Conservation (phyloP, 2,329 filamentous ascomycete species). For the Albifimbria verrucaria region DNA sequence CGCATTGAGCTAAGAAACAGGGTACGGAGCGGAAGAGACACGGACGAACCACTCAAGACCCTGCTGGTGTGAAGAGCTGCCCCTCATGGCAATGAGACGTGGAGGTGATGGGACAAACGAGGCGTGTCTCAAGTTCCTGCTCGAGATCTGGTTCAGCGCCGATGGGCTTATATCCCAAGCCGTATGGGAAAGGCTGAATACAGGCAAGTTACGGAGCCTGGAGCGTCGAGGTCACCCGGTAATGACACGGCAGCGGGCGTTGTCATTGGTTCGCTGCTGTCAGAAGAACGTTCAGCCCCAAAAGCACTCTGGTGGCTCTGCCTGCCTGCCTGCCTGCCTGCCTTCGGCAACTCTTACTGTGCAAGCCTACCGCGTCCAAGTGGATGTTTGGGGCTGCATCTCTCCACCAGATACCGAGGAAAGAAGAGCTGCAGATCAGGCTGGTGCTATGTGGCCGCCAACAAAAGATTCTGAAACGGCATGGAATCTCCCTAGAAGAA, state of each 20-base stretch:
- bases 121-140: background rate
- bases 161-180: too few relatives aligned
- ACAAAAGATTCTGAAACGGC: too few relatives aligned
- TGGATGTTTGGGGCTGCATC: background rate
- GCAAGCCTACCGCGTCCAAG: too few relatives aligned
- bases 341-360: too few relatives aligned
- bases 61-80: background rate
- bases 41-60: background rate
- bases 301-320: too few relatives aligned
- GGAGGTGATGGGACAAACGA: background rate
- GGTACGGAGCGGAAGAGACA: background rate
- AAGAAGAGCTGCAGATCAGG: background rate
- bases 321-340: too few relatives aligned
- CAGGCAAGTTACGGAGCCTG: too few relatives aligned
- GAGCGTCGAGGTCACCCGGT: too few relatives aligned
- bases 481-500: too few relatives aligned
- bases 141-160: background rate
- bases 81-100: background rate
- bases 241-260: background rate
- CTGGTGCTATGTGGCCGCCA: background rate
- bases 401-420: background rate
- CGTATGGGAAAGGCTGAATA: too few relatives aligned
- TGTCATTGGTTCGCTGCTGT: background rate
- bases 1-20: background rate
- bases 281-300: background rate